phyloP scores from a whole-genome alignment of 164 flowering plant genomes.

The Annona cherimola region DNA sequence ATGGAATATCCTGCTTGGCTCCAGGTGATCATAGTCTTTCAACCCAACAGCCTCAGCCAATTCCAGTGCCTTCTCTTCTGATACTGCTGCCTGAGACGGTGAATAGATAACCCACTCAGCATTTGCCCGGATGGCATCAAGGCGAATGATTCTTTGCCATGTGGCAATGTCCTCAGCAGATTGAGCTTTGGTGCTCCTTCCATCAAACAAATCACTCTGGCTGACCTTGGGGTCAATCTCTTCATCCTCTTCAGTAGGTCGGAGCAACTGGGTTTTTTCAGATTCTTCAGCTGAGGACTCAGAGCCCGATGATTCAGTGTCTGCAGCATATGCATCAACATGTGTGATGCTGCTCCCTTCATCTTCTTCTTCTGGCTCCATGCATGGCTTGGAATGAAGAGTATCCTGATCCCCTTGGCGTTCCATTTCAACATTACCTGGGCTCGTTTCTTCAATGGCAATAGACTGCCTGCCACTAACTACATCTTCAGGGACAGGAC shows the following conservation, averaged over 20 bases:
- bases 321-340: slow-evolving; percentile 12
- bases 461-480: slow-evolving; percentile 81
- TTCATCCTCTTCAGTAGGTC: slow-evolving; percentile 21
- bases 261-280: slow-evolving; percentile 4
- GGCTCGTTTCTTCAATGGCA: slow-evolving; percentile 45
- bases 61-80: slow-evolving; percentile 50
- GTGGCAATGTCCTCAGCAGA: slow-evolving; percentile 64
- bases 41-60: slow-evolving; percentile 75
- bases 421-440: slow-evolving; percentile 31
- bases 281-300: slow-evolving; percentile 14
- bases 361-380: slow-evolving; percentile 25
- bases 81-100: slow-evolving; percentile 57
- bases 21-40: slow-evolving; percentile 80
- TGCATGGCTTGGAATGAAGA: slow-evolving; percentile 15
- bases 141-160: slow-evolving; percentile 93
- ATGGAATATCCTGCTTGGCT: slow-evolving; percentile 68
- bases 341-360: slow-evolving; percentile 19
- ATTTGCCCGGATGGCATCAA: slow-evolving; percentile 88
- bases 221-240: slow-evolving; percentile 23
- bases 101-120: slow-evolving; percentile 66
- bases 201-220: slow-evolving; percentile 21
- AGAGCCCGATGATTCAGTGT: slow-evolving; percentile 24
- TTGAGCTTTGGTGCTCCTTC: slow-evolving; percentile 21
- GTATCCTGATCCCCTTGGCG: slow-evolving; percentile 8
- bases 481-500: slow-evolving; percentile 59